Evolutionary conservation across 129 eudicot species (phyloP), one percentile per base, ranked within the genome.

Genomic region (Flaveria bidentis): DNA sequence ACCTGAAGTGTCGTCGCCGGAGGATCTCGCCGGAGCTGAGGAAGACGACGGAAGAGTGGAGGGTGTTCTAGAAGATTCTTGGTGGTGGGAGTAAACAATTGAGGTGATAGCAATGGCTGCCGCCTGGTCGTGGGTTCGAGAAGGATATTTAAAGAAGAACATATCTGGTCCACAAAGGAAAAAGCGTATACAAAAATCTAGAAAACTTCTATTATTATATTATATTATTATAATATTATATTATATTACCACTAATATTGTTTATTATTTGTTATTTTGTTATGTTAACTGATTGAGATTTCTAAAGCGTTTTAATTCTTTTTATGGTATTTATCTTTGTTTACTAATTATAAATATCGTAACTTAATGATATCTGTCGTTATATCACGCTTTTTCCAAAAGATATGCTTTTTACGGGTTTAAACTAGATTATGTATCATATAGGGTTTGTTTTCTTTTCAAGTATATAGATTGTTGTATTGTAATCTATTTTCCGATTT

Each of bases 11-110:
- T 7, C 1, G 14, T 13, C 42, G 2, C 76, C 58, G 67, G 67
- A 22, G 25, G 2, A 16, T 5, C 2, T 4, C 53, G 47, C 26
- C 36, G 56, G 74, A 23, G 18, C 18, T 15, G 81, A 1, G 74
- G 63, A 6, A 33, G 0, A 75, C n/a, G 57, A n/a, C 41, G 68
- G 80, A 62, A 49, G 55, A 57, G 1, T 18, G 42, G 79, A 6
- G 69, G 0, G 55, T 47, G 5, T 77, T 78, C 83, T 60, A 73
- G 86, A 83, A 83, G 76, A 47, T 78, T 83, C 86, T 57, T 55
- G 86, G 56, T 64, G 76, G 73, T 13, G 68, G 30, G 1, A 36
- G 70, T n/a, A 53, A 57, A 25, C n/a, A 49, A 49, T 12, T 49
- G 8, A 70, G 55, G 15, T 10, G 70, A 50, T 12, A 13, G 14